phyloP scores from a whole-genome alignment of 2,329 filamentous ascomycete genomes.

The Trichoderma sp. region DNA sequence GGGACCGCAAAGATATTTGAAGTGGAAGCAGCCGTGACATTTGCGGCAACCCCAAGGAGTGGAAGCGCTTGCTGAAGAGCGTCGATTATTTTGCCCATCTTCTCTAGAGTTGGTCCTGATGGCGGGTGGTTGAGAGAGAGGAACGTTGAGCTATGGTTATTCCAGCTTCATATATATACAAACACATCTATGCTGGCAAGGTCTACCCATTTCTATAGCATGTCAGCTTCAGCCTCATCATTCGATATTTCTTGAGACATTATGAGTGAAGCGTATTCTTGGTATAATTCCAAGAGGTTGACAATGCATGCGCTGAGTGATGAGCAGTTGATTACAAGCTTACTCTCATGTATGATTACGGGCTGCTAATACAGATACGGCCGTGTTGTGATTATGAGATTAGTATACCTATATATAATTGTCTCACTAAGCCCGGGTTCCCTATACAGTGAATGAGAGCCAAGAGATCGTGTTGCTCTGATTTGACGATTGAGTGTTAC shows the following conservation, averaged over 20 bases:
- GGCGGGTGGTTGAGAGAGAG: neutral
- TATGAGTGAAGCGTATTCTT: neutral
- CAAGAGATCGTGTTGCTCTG: no score
- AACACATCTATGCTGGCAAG: neutral
- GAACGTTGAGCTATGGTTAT: neutral
- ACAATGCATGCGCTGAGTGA: neutral
- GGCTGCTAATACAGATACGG: neutral
- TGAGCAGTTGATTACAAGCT: neutral
- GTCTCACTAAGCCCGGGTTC: no score
- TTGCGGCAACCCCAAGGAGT: neutral
- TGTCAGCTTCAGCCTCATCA: neutral
- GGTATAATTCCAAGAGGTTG: neutral
- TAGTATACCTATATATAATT: no score
- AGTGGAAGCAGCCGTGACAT: neutral
- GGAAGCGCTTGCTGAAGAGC: neutral
- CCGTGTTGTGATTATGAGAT: no score
- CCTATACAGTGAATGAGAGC: no score
- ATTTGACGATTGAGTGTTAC: neutral
- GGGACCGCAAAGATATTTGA: slow-evolving; percentile 4
- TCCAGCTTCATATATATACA: neutral
- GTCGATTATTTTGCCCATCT: neutral
- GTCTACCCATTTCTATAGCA: neutral
- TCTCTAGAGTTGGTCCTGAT: neutral
- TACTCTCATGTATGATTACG: neutral
- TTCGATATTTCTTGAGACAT: neutral